These are phyloP conservation scores for Cotoneaster glaucophyllus DNA, from an alignment of 306 rosid species.

Conservation along the genomic window DNA sequence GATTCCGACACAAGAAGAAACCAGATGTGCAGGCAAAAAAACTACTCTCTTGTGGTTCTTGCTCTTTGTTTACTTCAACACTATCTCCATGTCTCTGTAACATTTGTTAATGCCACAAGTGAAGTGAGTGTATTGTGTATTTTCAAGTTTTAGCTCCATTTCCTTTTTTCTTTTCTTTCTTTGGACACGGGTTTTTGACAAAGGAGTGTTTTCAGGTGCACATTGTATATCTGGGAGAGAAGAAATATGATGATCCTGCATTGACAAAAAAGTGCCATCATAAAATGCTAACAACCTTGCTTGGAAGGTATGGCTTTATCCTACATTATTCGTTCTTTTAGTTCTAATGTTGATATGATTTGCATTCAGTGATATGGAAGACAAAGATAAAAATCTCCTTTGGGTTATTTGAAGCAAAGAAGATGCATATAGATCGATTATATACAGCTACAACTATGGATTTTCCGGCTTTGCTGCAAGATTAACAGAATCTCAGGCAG, in stretches of 20 bases:
- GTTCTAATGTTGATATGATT: not conserved
- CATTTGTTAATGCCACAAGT: constrained; percentile 33
- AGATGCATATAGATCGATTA: constrained; percentile 52
- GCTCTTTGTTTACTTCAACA: constrained; percentile 41
- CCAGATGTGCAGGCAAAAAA: constrained; percentile 30
- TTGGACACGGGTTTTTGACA: constrained; percentile 9
- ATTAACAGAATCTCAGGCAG: constrained; percentile 55
- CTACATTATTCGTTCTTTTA: not conserved
- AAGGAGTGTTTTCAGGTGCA: constrained; percentile 38
- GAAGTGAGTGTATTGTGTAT: constrained; percentile 34
- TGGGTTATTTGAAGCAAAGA: constrained; percentile 54
- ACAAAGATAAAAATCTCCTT: not conserved
- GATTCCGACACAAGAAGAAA: constrained; percentile 29
- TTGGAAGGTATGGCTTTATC: constrained; percentile 52
- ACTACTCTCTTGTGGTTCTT: constrained; percentile 29
- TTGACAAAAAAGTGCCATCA: constrained; percentile 45
- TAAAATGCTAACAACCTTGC: constrained; percentile 41
- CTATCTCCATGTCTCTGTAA: constrained; percentile 24
- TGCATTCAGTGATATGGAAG: not conserved
- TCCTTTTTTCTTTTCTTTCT: constrained; percentile 6
- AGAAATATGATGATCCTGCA: constrained; percentile 37
- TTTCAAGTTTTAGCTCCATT: constrained; percentile 4
- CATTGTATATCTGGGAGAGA: constrained; percentile 70
- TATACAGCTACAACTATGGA: constrained; percentile 78
- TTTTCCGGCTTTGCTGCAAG: constrained; percentile 87